Evolutionary conservation across 805 yeast species (phyloP), one percentile per base, ranked within the genome.

Genomic region (Lachancea mirantina): DNA sequence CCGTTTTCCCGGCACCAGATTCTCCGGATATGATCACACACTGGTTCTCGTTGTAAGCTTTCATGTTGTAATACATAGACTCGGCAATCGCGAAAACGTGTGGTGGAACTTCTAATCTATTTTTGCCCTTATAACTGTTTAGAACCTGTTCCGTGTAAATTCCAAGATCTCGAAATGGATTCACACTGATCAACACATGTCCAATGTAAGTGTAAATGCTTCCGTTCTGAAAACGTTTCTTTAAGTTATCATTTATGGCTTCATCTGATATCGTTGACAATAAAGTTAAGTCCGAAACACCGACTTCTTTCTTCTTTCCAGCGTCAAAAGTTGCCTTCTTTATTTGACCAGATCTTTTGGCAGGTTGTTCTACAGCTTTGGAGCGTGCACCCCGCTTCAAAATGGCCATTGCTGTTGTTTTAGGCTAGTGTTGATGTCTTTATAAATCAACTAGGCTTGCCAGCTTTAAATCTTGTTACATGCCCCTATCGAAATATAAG

Each of bases 71-170:
- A 60, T 81, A 92, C 95, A 92, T 87, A 21, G 94, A 65, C 61
- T 92, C 99, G 8, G 99, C 98, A 50, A 92, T 87, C 33, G 97
- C 95, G 61, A 80, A 92, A 19, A 92, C 98, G 61, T 92, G 99
- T 3, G 99, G 99, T 11, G 97, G 94, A 18, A 83, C 95, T 62
- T 92, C 99, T 38, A 92, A 67, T 49, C 99, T 70, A 59, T 92
- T 92, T 58, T 88, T 87, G 41, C 95, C 95, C 57, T 78, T 76
- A 54, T 92, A 92, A 13, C 80, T 67, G 37, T 74, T 73, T 43
- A 89, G 65, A 2, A 78, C 77, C 14, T 76, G 78, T 30, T 76
- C 82, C 6, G 96, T 85, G 61, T 92, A 92, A 32, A 92, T 92
- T 2, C 99, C 99, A 51, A 92, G 66, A 57, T 92, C 99, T 43